Percentiles rank a stretch among this genome's conserved stretches.
Evolutionary conservation across 192 early-diverging fungal genomes (phyloP).

Genomic region (Backusella sp.): DNA sequence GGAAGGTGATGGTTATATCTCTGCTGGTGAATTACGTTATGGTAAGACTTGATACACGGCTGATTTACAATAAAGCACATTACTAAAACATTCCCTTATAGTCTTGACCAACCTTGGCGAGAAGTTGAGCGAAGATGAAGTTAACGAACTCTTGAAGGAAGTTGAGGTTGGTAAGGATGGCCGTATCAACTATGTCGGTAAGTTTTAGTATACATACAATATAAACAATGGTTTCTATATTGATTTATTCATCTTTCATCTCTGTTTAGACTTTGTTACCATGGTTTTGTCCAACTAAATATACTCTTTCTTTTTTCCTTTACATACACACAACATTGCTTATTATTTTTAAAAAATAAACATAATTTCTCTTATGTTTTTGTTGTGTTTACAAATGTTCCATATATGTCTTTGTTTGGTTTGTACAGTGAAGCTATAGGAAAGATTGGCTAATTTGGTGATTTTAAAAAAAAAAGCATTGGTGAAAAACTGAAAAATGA

Average conservation of each 20-base stretch:
- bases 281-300: constrained; percentile 35
- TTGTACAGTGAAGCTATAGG: no score
- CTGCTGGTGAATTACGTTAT: constrained; percentile 76
- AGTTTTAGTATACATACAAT: background rate
- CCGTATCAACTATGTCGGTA: constrained; percentile 80
- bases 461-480: no score
- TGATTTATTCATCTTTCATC: background rate
- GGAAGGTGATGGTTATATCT: constrained; percentile 73
- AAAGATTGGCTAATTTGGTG: no score
- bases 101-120: constrained; percentile 84
- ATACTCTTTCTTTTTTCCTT: background rate
- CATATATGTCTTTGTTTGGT: no score
- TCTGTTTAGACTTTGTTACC: constrained; percentile 38
- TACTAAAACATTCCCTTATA: constrained; percentile 14
- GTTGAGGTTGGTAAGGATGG: constrained; percentile 74
- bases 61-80: background rate
- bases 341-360: background rate
- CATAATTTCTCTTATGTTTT: background rate
- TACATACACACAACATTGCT: background rate
- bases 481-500: no score
- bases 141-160: constrained; percentile 78
- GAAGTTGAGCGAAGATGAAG: constrained; percentile 72
- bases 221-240: background rate
- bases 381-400: no score
- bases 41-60: constrained; percentile 33